Evolutionary conservation across 352 stramenopile species (phyloP), one percentile per base, ranked within the genome.

Genomic region (Globisporangium mamillatum): DNA sequence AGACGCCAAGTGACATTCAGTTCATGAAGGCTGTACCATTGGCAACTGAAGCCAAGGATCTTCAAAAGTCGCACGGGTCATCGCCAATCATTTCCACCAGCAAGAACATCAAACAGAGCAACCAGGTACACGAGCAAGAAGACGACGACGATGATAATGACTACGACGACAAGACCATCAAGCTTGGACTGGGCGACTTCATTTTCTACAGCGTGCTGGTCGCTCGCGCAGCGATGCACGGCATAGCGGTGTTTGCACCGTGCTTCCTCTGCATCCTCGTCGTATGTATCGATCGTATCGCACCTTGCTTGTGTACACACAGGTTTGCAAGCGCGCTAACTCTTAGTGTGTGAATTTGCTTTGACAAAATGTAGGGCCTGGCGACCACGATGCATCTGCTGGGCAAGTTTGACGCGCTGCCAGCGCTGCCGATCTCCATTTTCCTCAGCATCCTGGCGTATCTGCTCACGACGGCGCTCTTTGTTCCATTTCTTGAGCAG

Each of bases 141-240:
- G 60, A 73, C 10, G 8, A 72, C 10, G 27, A 68, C 20, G 68
- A 77, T 22, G 70, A 72, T 8, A 67, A 79, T 5, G 46, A 71
- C 12, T 56, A 69, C 0, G 75, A 84, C 29, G 73, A 84, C 68
- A 88, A 88, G 62, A 89, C 80, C 4, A 97, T 98, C 73, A 90
- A 97, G 61, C 79, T 98, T 8, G 93, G 93, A 0, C 75, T 98
- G 10, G 97, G 97, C 0, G 97, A 99, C 79, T 99, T 99, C 73
- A 98, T 99, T 54, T 99, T 99, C 74, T 99, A 99, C 79, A 98
- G 86, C 57, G 90, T 99, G 0, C 80, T 99, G 38, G 94, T 99
- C 32, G 94, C 94, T 7, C 96, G 97, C 44, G 97, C 97, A 10
- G 95, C 93, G 9, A 77, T 94, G 66, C 91, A 97, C 62, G 93